Percentiles rank a stretch among this genome's conserved stretches.
Evolutionary conservation across 306 rosid species (phyloP).

Genomic region (Cicer yamashitae): DNA sequence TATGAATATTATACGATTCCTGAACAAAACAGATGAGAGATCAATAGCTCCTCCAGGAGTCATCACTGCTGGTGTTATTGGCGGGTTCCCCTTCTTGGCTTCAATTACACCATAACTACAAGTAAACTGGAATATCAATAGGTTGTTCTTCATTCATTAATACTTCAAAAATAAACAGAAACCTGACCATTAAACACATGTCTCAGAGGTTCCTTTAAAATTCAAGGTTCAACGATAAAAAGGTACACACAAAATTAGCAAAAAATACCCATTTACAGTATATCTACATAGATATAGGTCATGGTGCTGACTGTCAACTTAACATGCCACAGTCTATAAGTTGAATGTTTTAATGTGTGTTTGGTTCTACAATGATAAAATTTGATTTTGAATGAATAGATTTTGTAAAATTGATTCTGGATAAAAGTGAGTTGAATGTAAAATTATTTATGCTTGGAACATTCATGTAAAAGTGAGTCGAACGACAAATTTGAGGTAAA

Average conservation of each 20-base stretch:
- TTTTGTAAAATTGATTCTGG: no score
- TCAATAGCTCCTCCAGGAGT: constrained; percentile 94
- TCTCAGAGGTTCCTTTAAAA: constrained; percentile 5
- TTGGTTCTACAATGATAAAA: no score
- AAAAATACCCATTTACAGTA: background rate
- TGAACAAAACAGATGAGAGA: constrained; percentile 81
- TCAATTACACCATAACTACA: constrained; percentile 72
- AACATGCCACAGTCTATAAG: constrained; percentile 9
- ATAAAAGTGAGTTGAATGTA: no score
- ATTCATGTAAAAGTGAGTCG: no score
- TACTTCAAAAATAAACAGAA: constrained; percentile 1
- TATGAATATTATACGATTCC: constrained; percentile 91
- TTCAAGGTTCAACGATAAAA: constrained; percentile 19
- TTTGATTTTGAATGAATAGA: no score
- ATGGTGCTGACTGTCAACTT: background rate
- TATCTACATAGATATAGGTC: background rate
- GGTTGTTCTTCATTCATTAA: constrained; percentile 16
- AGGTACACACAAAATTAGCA: background rate
- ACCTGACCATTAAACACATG: background rate
- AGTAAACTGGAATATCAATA: constrained; percentile 43
- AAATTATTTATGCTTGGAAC: no score
- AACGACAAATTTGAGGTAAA: no score
- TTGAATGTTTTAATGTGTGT: background rate
- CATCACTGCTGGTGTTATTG: constrained; percentile 87
- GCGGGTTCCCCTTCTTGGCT: constrained; percentile 80